Base-by-base conservation (phyloP, 148 eudicot species). In the Fagopyrum tataricum region DNA sequence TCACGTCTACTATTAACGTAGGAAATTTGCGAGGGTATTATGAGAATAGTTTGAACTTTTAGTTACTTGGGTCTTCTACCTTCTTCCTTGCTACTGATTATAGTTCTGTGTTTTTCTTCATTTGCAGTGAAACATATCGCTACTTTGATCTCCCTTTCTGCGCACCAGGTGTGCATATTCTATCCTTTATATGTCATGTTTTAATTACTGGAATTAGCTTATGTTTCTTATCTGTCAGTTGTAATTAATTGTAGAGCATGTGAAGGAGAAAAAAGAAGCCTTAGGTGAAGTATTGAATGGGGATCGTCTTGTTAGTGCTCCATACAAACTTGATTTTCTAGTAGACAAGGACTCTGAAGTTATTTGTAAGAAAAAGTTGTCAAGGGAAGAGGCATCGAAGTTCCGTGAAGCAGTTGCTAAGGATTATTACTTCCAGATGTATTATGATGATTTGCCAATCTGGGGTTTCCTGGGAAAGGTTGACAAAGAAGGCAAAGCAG, bases 71-170 rank as follows among this genome's bases (percentile, higher is more conserved):
- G 18, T 37, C 18, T 31, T 13, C 43, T 15, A 2, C 43, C n/a
- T 14, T 37, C 6, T 64, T 37, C 20, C 43, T 64, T 64, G n/a
- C 43, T 39, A n/a, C 69, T 23, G 11, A 15, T 17, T 14, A n/a
- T 40, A 31, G 14, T 18, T 73, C 18, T 49, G 9, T 15, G 1
- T 3, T 49, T 55, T 49, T 40, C 64, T 9, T 75, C 31, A 31
- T 39, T 49, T 75, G 37, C 77, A 75, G 77, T 67, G 77, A 75
- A 66, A 75, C 77, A 44, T 75, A 75, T 39, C 77, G 77, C 71
- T 75, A 75, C 31, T 75, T 75, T 75, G 77, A 75, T 67, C 77
- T 75, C 48, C 77, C 77, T n/a, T 75, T 75, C 39, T 75, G 77
- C 51, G 26, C 59, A 67, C 72, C 72, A 75, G 77, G 77, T 75